phyloP scores from a whole-genome alignment of 495 filamentous ascomycete genomes.

The Penicillium riverlandense region DNA sequence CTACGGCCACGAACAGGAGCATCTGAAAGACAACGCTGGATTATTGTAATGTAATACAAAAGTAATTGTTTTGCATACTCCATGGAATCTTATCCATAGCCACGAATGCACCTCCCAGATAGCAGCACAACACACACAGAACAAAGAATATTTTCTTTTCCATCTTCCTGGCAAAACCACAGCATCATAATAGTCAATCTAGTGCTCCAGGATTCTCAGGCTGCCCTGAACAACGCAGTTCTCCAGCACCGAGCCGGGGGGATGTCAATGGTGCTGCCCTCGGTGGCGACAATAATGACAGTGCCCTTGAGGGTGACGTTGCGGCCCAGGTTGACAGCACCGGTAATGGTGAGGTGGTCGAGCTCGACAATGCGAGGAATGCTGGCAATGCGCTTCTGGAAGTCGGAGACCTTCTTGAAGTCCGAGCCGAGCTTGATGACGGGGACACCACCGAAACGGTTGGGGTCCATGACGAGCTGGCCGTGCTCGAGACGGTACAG shows the following conservation, averaged over 20 bases:
- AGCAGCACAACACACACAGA: background rate
- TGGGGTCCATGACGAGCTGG: conserved; percentile 90
- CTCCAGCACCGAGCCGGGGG: conserved; percentile 91
- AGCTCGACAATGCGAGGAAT: conserved; percentile 98
- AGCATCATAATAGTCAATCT: conserved; percentile 12
- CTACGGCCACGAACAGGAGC: conserved; percentile 2
- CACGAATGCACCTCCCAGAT: conserved; percentile 24
- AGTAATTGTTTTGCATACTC: conserved; percentile 26
- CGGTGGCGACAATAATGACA: conserved; percentile 98
- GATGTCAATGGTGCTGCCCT: conserved; percentile 96
- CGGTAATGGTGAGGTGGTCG: conserved; percentile 95
- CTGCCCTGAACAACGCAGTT: conserved; percentile 99
- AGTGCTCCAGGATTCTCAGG: conserved; percentile 91
- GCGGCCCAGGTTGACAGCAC: conserved; percentile 90
- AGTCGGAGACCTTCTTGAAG: conserved; percentile 99
- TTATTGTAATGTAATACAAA: conserved; percentile 26
- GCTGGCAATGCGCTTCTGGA: conserved; percentile 93
- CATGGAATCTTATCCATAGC: conserved; percentile 17
- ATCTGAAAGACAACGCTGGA: conserved; percentile 15
- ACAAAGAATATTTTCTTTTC: conserved; percentile 2
- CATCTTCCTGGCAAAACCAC: no score
- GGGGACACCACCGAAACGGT: conserved; percentile 94
- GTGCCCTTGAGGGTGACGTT: conserved; percentile 96
- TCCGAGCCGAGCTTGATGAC: conserved; percentile 98
- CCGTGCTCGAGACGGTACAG: conserved; percentile 99